These are phyloP conservation scores for Ophiostoma australiae DNA, from an alignment of 2,329 filamentous ascomycete species.

Conservation along the genomic window DNA sequence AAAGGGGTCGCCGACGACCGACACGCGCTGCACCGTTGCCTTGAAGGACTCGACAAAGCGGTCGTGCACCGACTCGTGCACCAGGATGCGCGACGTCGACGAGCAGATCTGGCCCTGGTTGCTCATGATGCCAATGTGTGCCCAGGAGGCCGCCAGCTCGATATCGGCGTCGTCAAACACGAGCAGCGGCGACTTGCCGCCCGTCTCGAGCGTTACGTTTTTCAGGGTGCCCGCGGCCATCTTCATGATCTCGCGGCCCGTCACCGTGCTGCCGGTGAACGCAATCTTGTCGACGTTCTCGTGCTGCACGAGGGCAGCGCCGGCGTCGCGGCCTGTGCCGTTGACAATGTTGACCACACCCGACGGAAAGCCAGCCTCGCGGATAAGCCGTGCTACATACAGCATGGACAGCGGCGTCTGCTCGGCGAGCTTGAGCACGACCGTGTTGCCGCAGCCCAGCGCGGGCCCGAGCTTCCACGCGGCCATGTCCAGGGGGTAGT, in stretches of 20 bases:
- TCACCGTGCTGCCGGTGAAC: conserved; percentile 66
- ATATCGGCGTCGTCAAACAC: conserved; percentile 58
- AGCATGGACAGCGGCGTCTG: conserved; percentile 58
- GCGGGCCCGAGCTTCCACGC: conserved; percentile 68
- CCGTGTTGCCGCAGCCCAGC: conserved; percentile 55
- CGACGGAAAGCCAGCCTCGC: conserved; percentile 67
- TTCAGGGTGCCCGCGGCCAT: conserved; percentile 56
- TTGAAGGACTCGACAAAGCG: conserved; percentile 61
- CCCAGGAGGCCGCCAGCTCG: conserved; percentile 56
- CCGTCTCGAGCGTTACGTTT: conserved; percentile 55
- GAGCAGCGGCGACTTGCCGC: conserved; percentile 56
- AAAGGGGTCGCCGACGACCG: conserved; percentile 63
- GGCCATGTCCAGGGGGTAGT: conserved; percentile 66
- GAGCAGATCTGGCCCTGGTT: conserved; percentile 60
- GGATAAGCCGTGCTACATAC: conserved; percentile 58
- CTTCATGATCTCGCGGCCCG: conserved; percentile 64
- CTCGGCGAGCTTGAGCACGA: conserved; percentile 58
- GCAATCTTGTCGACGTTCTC: conserved; percentile 64
- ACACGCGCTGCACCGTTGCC: conserved; percentile 51
- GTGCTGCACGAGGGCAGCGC: conserved; percentile 61
- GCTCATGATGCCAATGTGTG: conserved; percentile 45
- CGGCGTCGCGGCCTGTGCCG: conserved; percentile 60
- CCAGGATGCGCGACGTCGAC: conserved; percentile 55
- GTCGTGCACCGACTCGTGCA: conserved; percentile 55
- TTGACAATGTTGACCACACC: conserved; percentile 70